Evolutionary conservation across 805 yeast genomes (phyloP), one percentile per base, ranked within the genome.

Genomic region (Komagataella kurtzmanii): DNA sequence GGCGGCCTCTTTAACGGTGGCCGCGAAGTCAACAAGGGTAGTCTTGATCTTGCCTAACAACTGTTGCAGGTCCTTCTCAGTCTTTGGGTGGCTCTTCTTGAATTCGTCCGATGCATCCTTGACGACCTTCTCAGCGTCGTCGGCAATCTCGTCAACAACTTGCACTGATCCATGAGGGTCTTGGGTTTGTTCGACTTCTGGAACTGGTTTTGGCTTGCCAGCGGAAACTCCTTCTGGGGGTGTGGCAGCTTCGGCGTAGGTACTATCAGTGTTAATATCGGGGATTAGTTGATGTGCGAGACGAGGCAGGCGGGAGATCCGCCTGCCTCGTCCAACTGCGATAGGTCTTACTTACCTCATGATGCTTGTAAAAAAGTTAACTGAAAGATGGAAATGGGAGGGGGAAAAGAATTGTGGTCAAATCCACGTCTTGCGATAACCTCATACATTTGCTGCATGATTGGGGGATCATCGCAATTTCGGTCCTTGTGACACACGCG

Each of bases 51-150:
- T 48, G 7, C 61, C 57, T 44, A 61, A 47, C 24, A 57, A 55
- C 7, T 55, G 58, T 55, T 65, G 49, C 18, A 49, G 14, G 17
- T 24, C 40, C n/a, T 54, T 53, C 17, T 58, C 54, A 6, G 61
- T 60, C n/a, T 54, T 48, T 3, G 60, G 57, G 44, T 62, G 43
- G 40, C 57, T 56, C 3, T 54, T 58, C 55, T 64, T 60, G 53
- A 60, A 58, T 17, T 61, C 59, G 6, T 64, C 58, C 49, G 63
- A 64, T 47, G 60, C 65, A 54, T 66, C 64, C 52, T 64, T 63
- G 47, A 64, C 57, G 21, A 58, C 61, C 57, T 59, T 55, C 46
- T 61, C 58, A 36, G 66, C 68, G 45, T 69, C 65, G 50, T 65
- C 61, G 44, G 58, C 57, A 21, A 57, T 56, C 8, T 53, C 58